These are phyloP conservation scores for Diplodia seriata DNA, from an alignment of 2,329 filamentous ascomycete species.

Conservation along the genomic window DNA sequence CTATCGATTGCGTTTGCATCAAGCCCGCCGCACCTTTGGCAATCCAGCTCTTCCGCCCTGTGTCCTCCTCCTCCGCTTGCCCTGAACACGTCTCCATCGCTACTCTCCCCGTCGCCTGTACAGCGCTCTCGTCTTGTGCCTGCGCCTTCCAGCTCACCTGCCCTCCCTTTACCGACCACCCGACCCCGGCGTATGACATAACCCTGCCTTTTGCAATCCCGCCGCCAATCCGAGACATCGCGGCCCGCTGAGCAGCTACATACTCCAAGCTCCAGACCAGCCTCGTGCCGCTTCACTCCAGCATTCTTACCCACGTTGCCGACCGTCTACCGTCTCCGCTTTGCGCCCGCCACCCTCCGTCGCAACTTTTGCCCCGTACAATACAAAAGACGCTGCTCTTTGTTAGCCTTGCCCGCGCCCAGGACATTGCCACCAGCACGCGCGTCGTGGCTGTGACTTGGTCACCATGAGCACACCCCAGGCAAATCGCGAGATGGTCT, in stretches of 20 bases:
- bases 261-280: slow-evolving; percentile 1
- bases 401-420: slow-evolving; percentile 13
- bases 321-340: background rate
- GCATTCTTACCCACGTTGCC: background rate
- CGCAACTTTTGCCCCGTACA: background rate
- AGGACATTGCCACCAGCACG: slow-evolving; percentile 18
- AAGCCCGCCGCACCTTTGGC: slow-evolving; percentile 1
- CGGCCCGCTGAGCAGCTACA: slow-evolving; percentile 6
- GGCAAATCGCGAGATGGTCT: slow-evolving; percentile 69
- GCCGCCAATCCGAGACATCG: slow-evolving; percentile 24
- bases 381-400: background rate
- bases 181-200: slow-evolving; percentile 30
- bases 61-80: background rate
- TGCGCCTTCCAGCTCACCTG: slow-evolving; percentile 6
- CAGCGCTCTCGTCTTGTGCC: background rate
- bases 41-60: slow-evolving; percentile 14
- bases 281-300: background rate
- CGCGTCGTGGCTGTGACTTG: slow-evolving; percentile 18
- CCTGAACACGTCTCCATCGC: background rate
- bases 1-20: slow-evolving; percentile 12
- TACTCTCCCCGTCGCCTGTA: slow-evolving; percentile 10
- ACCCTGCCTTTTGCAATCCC: slow-evolving; percentile 1
- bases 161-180: slow-evolving; percentile 10
- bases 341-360: background rate
- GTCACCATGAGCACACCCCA: slow-evolving; percentile 20